Base-by-base conservation (phyloP, 208 protist species). In the Leishmania tarentolae region DNA sequence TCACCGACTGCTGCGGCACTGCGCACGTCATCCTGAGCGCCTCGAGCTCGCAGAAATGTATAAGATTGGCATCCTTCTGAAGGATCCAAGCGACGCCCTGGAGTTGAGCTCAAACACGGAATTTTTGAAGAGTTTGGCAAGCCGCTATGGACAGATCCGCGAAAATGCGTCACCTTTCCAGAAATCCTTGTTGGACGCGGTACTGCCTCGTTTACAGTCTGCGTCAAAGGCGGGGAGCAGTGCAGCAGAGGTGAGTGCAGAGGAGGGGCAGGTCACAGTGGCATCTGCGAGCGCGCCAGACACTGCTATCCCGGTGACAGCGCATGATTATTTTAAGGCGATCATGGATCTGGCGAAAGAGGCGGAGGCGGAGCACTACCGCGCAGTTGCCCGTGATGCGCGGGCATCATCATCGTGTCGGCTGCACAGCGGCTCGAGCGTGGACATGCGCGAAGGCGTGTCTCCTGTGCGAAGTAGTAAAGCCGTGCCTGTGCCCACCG, bases 261-360 rank as follows among this genome's bases (percentile, higher is more conserved):
- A 21, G 15, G 50, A 31, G 11, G 40, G 40, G 42, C 28, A 37
- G 35, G 24, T 50, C 3, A 4, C 81, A 8, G 57, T 9, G 15
- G 44, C 21, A 11, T 40, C n/a, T 19, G 1, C 75, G 6, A 73
- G 28, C 52, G 21, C 6, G 11, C 28, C 5, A 31, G 68, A 37
- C 4, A 28, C 15, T 47, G 68, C 44, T 28, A 5, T 52, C 13
- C 53, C 76, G 19, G 56, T 71, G 2, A 87, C 84, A 4, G 74
- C 79, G 11, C 50, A 66, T 37, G 78, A 84, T 13, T 81, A 81
- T 70, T 81, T 82, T 53, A 83, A 73, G 31, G 80, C 85, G 0
- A 86, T 91, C 24, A 82, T 86, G 83, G 78, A 85, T 3, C 35
- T 87, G 2, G 35, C 81, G 17, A 52, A 77, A 8, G 86, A 89